Conservation (phyloP, 2,329 filamentous ascomycete species). For the Colletotrichum echinochloae region DNA sequence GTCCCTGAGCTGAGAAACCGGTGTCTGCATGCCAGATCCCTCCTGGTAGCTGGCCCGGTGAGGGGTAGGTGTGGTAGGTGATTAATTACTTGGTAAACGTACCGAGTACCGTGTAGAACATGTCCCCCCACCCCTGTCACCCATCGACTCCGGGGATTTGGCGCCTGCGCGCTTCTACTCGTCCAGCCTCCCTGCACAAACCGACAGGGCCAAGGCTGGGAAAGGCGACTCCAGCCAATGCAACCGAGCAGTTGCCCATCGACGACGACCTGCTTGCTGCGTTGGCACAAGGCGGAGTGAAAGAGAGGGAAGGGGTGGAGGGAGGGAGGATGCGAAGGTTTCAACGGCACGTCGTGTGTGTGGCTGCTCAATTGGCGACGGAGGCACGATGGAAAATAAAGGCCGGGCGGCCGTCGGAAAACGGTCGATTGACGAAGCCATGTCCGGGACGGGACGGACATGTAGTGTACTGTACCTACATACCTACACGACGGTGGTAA, state of each 20-base stretch:
- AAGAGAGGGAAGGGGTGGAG: too few relatives aligned
- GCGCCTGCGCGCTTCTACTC: conserved; percentile 38
- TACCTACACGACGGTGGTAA: too few relatives aligned
- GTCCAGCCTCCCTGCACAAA: conserved; percentile 38
- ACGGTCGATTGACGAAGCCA: neutral
- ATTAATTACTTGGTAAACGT: too few relatives aligned
- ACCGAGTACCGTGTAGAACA: neutral
- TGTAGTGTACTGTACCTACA: too few relatives aligned
- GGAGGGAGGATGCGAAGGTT: neutral
- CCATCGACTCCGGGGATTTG: conserved; percentile 18
- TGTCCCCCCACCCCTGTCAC: conserved; percentile 25
- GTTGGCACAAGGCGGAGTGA: conserved; percentile 18
- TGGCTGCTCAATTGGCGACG: conserved; percentile 26
- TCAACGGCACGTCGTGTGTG: conserved; percentile 23
- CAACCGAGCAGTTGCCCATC: conserved; percentile 21
- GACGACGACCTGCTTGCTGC: conserved; percentile 13
- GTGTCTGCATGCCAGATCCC: conserved; percentile 1
- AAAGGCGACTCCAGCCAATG: neutral
- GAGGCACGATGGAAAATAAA: neutral
- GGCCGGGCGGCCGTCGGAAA: conserved; percentile 11
- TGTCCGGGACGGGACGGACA: conserved; percentile 9
- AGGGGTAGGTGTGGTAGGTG: too few relatives aligned
- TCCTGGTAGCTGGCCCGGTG: neutral
- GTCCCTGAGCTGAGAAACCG: conserved; percentile 36
- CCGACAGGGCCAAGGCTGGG: conserved; percentile 20